Evolutionary conservation across 139 green algal genomes (phyloP).

Genomic region (Medakamo hakoo): DNA sequence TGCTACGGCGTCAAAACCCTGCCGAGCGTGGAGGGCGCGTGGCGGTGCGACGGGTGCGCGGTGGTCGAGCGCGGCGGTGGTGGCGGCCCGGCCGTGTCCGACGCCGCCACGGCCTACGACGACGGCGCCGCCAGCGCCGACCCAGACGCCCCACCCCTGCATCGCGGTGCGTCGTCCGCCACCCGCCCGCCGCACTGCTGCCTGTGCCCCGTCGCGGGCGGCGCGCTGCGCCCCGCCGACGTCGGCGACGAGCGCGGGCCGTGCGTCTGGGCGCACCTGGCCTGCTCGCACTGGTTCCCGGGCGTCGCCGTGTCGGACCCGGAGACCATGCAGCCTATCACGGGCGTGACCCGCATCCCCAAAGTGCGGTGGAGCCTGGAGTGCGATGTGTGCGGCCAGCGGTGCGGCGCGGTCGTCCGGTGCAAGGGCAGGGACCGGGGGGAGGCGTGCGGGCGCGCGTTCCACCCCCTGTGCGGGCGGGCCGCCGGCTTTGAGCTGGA

Average conservation of each 20-base stretch:
- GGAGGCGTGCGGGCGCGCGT: conserved; percentile 76
- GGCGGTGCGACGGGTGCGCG: conserved; percentile 74
- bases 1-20: conserved; percentile 79
- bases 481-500: background rate
- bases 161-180: too few relatives aligned
- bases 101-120: too few relatives aligned
- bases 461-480: conserved; percentile 74
- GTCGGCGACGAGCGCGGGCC: too few relatives aligned
- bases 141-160: too few relatives aligned
- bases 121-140: too few relatives aligned
- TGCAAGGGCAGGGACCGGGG: too few relatives aligned
- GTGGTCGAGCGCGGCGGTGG: conserved; percentile 24
- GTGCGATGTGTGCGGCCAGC: conserved; percentile 72
- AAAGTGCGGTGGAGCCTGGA: conserved; percentile 75
- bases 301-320: conserved; percentile 18
- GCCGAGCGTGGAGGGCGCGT: conserved; percentile 54
- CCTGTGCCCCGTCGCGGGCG: conserved; percentile 72
- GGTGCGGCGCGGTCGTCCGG: conserved; percentile 84
- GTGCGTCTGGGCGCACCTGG: conserved; percentile 62
- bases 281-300: conserved; percentile 77
- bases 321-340: conserved; percentile 60
- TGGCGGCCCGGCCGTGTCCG: background rate
- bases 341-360: conserved; percentile 56
- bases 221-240: conserved; percentile 74
- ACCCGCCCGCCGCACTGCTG: conserved; percentile 57